phyloP scores from a whole-genome alignment of 2,329 filamentous ascomycete genomes.

The Atkinsonella texensis region DNA sequence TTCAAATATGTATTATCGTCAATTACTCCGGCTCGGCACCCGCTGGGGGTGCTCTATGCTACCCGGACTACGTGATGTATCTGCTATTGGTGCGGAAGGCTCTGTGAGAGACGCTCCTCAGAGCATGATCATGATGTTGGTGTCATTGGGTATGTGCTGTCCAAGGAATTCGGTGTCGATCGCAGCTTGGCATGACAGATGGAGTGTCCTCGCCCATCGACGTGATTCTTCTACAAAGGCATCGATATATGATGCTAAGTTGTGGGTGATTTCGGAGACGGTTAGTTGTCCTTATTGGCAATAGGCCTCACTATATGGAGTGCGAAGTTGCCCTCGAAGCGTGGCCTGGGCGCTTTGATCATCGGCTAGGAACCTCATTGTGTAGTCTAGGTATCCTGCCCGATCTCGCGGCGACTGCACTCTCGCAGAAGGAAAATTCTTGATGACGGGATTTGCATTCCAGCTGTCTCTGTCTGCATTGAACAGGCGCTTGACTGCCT shows the following conservation, averaged over 20 bases:
- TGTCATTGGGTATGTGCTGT: slow-evolving; percentile 21
- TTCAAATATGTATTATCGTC: slow-evolving; percentile 15
- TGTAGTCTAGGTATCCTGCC: slow-evolving; percentile 14
- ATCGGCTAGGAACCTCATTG: slow-evolving; percentile 2
- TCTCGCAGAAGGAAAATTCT: neutral
- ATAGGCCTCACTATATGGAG: slow-evolving; percentile 11
- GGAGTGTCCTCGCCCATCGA: slow-evolving; percentile 15
- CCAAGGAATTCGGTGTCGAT: slow-evolving; percentile 23
- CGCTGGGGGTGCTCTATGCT: slow-evolving; percentile 8
- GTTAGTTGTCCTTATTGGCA: slow-evolving; percentile 13
- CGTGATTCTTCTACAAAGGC: slow-evolving; percentile 25
- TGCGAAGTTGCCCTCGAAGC: slow-evolving; percentile 10
- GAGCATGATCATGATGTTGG: slow-evolving; percentile 15
- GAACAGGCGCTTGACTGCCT: slow-evolving; percentile 1
- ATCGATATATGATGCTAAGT: slow-evolving; percentile 21
- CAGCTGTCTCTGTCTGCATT: neutral
- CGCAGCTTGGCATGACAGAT: slow-evolving; percentile 15
- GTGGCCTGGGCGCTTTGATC: slow-evolving; percentile 6
- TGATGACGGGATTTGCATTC: neutral
- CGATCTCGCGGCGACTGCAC: slow-evolving; percentile 16
- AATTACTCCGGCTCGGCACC: slow-evolving; percentile 16
- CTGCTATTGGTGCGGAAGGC: neutral
- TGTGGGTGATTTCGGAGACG: slow-evolving; percentile 15
- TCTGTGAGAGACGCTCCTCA: slow-evolving; percentile 13
- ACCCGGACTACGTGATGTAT: slow-evolving; percentile 10